Evolutionary conservation across 108 stramenopile genomes (phyloP), one percentile per base, ranked within the genome.

Genomic region (Epithemia pelagica): DNA sequence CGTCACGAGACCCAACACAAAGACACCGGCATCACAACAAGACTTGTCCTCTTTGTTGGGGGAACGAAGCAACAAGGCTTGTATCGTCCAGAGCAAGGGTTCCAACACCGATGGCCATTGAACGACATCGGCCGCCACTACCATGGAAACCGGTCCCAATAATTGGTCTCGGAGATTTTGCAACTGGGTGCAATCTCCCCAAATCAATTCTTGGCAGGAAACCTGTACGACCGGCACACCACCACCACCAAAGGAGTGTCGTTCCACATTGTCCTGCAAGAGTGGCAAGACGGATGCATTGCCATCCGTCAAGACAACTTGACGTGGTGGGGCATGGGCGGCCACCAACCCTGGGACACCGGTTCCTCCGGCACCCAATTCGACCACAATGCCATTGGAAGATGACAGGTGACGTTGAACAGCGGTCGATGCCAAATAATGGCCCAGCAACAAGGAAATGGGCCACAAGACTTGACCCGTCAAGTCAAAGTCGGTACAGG

Each of bases 401-500:
- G 21, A 21, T 22, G 28, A 3, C 23, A 26, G 25, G 10, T 18
- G 28, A 8, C 8, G 5, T 24, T 65, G 64, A 21, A n/a, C 54
- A 26, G 3, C 19, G 21, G 10, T 26, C 58, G 27, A 61, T 26
- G 54, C 30, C 57, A 73, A 3, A 31, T 52, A 73, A n/a, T 73
- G 66, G 24, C 33, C 20, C 56, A 67, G 23, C 28, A 73, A 59
- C 1, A 67, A 28, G 56, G 72, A 73, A 2, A 73, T 65, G 18
- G 72, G 72, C 72, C 72, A 73, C 26, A 73, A 55, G 2, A 73
- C 59, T 31, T 67, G 59, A 2, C 72, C 72, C 58, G 72, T 73
- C 21, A 67, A 30, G 28, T 73, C 65, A 24, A 32, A 73, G 30
- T 73, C 72, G 2, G 72, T 73, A 10, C 61, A n/a, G 15, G 72